A percentile compares a stretch with the other conserved stretches of the same genome.
phyloP scores from a whole-genome alignment of 2,329 filamentous ascomycete species.

The Diaporthe citrichinensis region DNA sequence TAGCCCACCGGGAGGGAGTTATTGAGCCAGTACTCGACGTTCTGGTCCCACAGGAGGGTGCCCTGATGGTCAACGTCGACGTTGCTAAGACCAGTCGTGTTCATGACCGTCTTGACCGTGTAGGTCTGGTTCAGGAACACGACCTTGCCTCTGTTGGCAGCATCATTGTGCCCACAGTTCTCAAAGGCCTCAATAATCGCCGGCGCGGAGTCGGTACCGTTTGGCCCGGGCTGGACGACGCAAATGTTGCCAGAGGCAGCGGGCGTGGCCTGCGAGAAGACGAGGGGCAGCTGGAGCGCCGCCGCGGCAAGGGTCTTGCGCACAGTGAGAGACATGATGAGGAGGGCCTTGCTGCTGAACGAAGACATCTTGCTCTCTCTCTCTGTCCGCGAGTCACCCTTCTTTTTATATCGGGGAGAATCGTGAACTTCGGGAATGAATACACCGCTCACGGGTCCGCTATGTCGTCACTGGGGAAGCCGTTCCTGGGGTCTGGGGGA shows the following conservation, averaged over 20 bases:
- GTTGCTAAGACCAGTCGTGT: constrained; percentile 47
- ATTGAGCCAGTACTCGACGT: constrained; percentile 54
- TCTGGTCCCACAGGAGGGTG: constrained; percentile 43
- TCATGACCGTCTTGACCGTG: constrained; percentile 44
- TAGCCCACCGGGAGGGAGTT: constrained; percentile 56
- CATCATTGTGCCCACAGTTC: constrained; percentile 46
- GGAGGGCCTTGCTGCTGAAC: constrained; percentile 1
- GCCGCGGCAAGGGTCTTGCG: constrained; percentile 30
- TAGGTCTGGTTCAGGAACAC: constrained; percentile 48
- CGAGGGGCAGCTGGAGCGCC: constrained; percentile 40
- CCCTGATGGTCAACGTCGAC: constrained; percentile 49
- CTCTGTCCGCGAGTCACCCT: not conserved
- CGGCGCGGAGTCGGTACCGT: constrained; percentile 38
- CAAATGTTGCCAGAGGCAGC: constrained; percentile 18
- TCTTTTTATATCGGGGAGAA: constrained; percentile 1
- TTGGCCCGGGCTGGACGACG: constrained; percentile 34
- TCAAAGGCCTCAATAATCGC: constrained; percentile 46
- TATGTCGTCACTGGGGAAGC: constrained; percentile 34
- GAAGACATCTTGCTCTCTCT: not conserved
- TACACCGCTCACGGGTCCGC: constrained; percentile 30
- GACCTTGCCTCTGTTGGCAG: constrained; percentile 43
- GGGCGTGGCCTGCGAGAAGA: constrained; percentile 17
- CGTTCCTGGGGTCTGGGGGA: constrained; percentile 18
- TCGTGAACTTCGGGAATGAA: constrained; percentile 18
- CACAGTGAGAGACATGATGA: constrained; percentile 32